phyloP scores from a whole-genome alignment of 2,329 filamentous ascomycete genomes.

The Cercospora beticola region DNA sequence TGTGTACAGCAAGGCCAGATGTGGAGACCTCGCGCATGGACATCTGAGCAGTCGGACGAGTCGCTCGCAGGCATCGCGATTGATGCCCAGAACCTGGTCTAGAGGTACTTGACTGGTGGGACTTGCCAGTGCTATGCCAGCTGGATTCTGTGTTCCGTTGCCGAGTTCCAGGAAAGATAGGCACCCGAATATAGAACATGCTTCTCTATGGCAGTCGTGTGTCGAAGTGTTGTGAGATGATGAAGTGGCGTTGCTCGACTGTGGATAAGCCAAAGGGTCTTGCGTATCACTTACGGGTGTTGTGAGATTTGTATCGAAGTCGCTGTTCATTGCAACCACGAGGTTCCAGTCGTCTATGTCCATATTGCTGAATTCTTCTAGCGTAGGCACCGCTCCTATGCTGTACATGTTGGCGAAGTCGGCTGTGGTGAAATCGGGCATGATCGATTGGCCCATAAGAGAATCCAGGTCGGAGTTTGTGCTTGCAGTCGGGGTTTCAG shows the following conservation, averaged over 20 bases:
- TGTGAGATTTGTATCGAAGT: background rate
- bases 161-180: background rate
- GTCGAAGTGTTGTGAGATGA: background rate
- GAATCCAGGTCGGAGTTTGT: background rate
- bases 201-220: slow-evolving; percentile 2
- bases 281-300: background rate
- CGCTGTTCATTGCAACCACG: background rate
- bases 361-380: background rate
- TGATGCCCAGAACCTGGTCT: background rate
- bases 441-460: background rate
- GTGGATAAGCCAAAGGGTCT: background rate
- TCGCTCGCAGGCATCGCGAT: slow-evolving; percentile 2
- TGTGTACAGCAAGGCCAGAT: background rate
- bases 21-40: background rate
- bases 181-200: background rate
- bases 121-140: background rate
- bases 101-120: background rate
- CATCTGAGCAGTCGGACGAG: background rate
- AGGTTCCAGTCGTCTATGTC: background rate
- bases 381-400: background rate
- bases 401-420: background rate
- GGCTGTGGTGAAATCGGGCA: background rate
- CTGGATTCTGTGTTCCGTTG: background rate
- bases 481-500: background rate
- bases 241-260: background rate